phyloP scores from a whole-genome alignment of 805 yeast species.

The Wickerhamia fluorescens region DNA sequence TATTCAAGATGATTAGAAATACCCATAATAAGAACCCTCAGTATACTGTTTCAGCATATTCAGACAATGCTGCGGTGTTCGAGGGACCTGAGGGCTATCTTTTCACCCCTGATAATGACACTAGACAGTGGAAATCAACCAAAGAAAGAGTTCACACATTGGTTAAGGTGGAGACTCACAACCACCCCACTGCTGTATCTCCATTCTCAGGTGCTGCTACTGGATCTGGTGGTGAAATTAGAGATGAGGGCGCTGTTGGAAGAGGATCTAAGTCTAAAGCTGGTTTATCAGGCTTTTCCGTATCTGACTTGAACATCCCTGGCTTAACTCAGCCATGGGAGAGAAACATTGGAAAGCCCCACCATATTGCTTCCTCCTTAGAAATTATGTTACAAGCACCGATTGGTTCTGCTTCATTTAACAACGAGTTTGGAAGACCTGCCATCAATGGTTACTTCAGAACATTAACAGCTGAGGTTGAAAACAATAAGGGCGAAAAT shows the following conservation, averaged over 20 bases:
- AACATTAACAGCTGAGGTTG: conserved; percentile 79
- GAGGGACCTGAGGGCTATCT: conserved; percentile 74
- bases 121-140: conserved; percentile 66
- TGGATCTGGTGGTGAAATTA: conserved; percentile 99
- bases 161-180: conserved; percentile 96
- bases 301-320: conserved; percentile 86
- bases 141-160: conserved; percentile 81
- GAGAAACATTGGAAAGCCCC: conserved; percentile 78
- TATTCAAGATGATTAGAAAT: conserved; percentile 93
- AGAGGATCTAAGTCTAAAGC: conserved; percentile 97
- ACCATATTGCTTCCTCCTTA: conserved; percentile 85
- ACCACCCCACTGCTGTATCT: conserved; percentile 98
- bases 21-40: conserved; percentile 78
- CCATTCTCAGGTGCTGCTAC: conserved; percentile 99
- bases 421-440: conserved; percentile 98
- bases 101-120: conserved; percentile 68
- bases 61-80: conserved; percentile 96
- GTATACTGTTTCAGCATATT: conserved; percentile 85
- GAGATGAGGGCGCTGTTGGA: conserved; percentile 99
- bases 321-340: conserved; percentile 93
- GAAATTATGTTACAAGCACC: conserved; percentile 98
- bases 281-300: conserved; percentile 90
- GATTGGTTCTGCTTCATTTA: conserved; percentile 94
- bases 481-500: conserved; percentile 49
- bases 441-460: conserved; percentile 95